Conservation (phyloP, 2,329 filamentous ascomycete species). For the Fusarium poae region DNA sequence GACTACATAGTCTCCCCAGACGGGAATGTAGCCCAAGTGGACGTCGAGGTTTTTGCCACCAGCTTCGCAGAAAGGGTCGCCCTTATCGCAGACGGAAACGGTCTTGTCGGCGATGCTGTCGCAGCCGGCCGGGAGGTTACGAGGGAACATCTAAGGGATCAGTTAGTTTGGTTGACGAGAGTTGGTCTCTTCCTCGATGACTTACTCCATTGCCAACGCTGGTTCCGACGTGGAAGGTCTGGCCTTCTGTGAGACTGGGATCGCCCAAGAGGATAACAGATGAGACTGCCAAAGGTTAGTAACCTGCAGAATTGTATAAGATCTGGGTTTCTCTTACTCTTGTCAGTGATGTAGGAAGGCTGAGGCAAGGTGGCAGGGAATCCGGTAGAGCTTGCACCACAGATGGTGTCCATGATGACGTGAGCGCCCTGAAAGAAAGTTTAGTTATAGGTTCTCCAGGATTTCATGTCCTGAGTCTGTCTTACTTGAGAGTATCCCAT, state of each 20-base stretch:
- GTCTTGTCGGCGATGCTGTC: conserved; percentile 18
- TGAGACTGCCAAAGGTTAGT: conserved; percentile 6
- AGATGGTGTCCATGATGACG: conserved; percentile 25
- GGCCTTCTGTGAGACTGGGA: conserved; percentile 27
- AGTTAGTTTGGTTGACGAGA: neutral
- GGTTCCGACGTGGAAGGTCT: conserved; percentile 28
- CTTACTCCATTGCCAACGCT: conserved; percentile 36
- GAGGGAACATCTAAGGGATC: conserved; percentile 27
- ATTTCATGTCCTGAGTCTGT: too few species aligned
- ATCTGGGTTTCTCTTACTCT: neutral
- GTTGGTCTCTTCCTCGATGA: neutral
- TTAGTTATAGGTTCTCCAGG: neutral
- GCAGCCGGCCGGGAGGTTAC: conserved; percentile 25
- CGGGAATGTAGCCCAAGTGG: conserved; percentile 34
- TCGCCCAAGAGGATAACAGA: conserved; percentile 34
- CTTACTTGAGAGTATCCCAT: conserved; percentile 40
- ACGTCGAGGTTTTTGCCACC: conserved; percentile 28
- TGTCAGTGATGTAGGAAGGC: neutral
- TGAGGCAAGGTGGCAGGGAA: conserved; percentile 14
- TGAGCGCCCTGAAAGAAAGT: conserved; percentile 24
- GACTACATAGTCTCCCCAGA: conserved; percentile 44
- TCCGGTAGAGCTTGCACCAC: conserved; percentile 25
- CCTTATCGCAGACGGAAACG: conserved; percentile 38
- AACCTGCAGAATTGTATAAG: accelerated
- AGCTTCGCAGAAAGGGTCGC: conserved; percentile 35